A percentile compares a stretch with the other conserved stretches of the same genome.
Evolutionary conservation across 2,329 filamentous ascomycete species (phyloP).

Genomic region (Clarireedia sp.): DNA sequence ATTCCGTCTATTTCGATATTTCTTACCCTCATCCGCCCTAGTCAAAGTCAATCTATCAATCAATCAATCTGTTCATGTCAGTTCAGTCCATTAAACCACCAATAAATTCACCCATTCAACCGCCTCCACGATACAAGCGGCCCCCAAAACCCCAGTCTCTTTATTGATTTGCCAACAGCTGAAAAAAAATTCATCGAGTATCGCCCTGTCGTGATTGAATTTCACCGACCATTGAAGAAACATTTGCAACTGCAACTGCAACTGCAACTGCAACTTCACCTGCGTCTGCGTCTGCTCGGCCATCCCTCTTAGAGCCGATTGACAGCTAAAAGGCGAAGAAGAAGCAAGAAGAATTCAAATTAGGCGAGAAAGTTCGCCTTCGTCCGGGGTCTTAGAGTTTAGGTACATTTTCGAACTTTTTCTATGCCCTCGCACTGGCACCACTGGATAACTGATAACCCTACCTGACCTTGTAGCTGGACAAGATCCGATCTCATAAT

Average conservation of each 20-base stretch:
- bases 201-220: too few species aligned
- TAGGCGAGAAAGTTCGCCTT: neutral
- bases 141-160: neutral
- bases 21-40: too few species aligned
- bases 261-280: too few species aligned
- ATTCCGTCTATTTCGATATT: too few species aligned
- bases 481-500: too few species aligned
- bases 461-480: too few species aligned
- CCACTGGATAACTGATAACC: too few species aligned
- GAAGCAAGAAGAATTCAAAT: neutral
- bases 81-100: neutral
- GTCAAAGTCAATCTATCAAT: neutral
- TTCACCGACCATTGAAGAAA: too few species aligned
- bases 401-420: neutral
- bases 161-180: too few species aligned
- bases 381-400: neutral
- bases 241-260: too few species aligned
- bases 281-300: neutral
- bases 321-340: neutral
- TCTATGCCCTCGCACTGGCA: neutral
- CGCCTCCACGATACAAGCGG: neutral
- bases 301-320: neutral
- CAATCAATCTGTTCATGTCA: neutral
- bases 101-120: constrained; percentile 2
- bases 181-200: too few species aligned